These are phyloP conservation scores for Monosporascus sp. DNA, from an alignment of 2,329 filamentous ascomycete species.

Conservation along the genomic window DNA sequence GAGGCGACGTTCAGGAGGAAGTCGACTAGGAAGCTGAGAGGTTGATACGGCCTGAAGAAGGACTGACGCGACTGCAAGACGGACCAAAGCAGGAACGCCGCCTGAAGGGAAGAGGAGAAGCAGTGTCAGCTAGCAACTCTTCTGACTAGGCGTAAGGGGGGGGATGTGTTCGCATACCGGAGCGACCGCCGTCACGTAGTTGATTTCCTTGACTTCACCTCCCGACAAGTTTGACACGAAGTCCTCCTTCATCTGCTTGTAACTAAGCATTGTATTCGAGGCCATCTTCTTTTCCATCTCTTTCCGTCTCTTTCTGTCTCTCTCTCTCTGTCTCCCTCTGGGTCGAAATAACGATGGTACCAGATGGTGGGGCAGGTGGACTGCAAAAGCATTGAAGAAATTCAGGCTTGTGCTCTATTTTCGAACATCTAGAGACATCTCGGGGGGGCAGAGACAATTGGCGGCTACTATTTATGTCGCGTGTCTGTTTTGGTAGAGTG, in stretches of 20 bases:
- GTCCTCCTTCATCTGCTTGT: slow-evolving; percentile 90
- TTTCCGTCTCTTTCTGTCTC: background rate
- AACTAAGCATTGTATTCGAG: slow-evolving; percentile 46
- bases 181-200: slow-evolving; percentile 76
- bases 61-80: slow-evolving; percentile 76
- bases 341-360: too few relatives aligned
- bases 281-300: slow-evolving; percentile 15
- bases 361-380: background rate
- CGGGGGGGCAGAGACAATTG: background rate
- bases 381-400: background rate
- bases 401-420: background rate
- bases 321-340: too few relatives aligned
- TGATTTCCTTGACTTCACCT: slow-evolving; percentile 79
- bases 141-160: slow-evolving; percentile 1
- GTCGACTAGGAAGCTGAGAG: slow-evolving; percentile 67
- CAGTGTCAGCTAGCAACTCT: slow-evolving; percentile 12
- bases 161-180: slow-evolving; percentile 56
- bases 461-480: background rate
- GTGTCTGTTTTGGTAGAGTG: background rate
- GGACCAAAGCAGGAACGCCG: slow-evolving; percentile 81
- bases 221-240: slow-evolving; percentile 91
- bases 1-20: slow-evolving; percentile 81
- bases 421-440: background rate
- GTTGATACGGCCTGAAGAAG: slow-evolving; percentile 74
- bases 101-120: slow-evolving; percentile 41